These are phyloP conservation scores for Sclerotinia trifoliorum DNA, from an alignment of 2,329 filamentous ascomycete species.

Conservation along the genomic window DNA sequence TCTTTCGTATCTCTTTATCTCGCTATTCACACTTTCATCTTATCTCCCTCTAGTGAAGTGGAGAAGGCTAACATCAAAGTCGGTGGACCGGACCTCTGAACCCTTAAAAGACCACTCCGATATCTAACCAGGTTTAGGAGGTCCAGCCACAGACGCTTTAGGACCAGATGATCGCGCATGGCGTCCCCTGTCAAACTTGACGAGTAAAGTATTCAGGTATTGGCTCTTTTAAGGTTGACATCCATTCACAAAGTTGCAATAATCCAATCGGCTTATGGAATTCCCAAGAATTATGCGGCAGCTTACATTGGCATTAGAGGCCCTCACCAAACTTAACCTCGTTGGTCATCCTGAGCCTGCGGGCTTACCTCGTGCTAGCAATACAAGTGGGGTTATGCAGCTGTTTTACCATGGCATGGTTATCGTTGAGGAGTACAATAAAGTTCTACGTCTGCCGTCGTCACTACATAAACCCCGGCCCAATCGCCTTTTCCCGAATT, in stretches of 20 bases:
- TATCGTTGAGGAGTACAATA: background rate
- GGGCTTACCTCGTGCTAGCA: slow-evolving; percentile 13
- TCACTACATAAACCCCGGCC: slow-evolving; percentile 22
- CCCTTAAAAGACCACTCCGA: background rate
- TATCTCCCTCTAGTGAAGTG: slow-evolving; percentile 18
- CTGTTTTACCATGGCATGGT: background rate
- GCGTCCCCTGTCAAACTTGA: slow-evolving; percentile 15
- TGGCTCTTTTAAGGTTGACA: slow-evolving; percentile 3
- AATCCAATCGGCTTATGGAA: slow-evolving; percentile 1
- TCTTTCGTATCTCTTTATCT: slow-evolving; percentile 11
- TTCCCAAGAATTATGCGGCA: background rate
- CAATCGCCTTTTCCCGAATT: slow-evolving; percentile 2
- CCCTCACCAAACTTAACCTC: background rate
- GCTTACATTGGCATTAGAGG: slow-evolving; percentile 3
- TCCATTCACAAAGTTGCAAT: slow-evolving; percentile 2
- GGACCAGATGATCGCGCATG: slow-evolving; percentile 10
- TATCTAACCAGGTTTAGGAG: slow-evolving; percentile 15
- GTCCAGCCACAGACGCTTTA: slow-evolving; percentile 20
- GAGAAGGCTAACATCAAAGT: slow-evolving; percentile 6
- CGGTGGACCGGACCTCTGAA: slow-evolving; percentile 2
- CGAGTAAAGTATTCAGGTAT: slow-evolving; percentile 12
- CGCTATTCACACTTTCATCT: slow-evolving; percentile 8
- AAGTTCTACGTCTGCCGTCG: background rate
- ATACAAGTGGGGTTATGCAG: slow-evolving; percentile 16
- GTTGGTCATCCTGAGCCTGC: background rate